Evolutionary conservation across 2,329 filamentous ascomycete genomes (phyloP), one percentile per base, ranked within the genome.

Genomic region (Fusarium redolens): DNA sequence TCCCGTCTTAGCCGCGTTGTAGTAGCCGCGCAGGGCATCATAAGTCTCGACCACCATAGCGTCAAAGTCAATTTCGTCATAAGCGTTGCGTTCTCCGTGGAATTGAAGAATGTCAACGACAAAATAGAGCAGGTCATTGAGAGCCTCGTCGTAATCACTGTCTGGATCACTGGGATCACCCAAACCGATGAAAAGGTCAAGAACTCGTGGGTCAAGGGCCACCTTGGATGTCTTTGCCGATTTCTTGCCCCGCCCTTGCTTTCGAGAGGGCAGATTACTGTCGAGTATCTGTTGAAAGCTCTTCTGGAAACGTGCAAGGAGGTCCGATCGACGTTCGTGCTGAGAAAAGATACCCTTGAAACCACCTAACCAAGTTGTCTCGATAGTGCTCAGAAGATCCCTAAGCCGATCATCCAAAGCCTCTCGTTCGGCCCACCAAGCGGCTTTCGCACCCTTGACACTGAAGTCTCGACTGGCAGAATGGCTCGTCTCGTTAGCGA

Each of bases 21-120:
- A 92, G 78, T 98, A 98, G 2, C 90, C 88, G 55, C 91, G 90
- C 31, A 99, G 84, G 4, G 95, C 94, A 82, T 98, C 96, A 43
- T 94, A 88, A 0, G 93, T 94, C 76, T 97, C 95, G 43, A 98
- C 88, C 9, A 95, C 91, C 90, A 99, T 97, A 74, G 88, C 85
- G 72, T 99, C 96, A 79, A 98, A 97, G 81, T 98, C 96, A 71
- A 99, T 93, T 83, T 99, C 96, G 76, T 99, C 96, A 82, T 98
- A 98, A 1, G 97, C 96, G 79, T 98, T 99, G 52, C 91, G 90
- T 83, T 99, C 97, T 20, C 96, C 96, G 75, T 97, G 94, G 81
- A 99, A 98, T 80, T 98, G 96, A 5, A 99, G 86, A 57, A 98
- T 95, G 77, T 99, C 96, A 10, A 99, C 92, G 2, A 98, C 93